Base-by-base conservation (phyloP, 108 stramenopile genomes). In the Nitzschia sp. region DNA sequence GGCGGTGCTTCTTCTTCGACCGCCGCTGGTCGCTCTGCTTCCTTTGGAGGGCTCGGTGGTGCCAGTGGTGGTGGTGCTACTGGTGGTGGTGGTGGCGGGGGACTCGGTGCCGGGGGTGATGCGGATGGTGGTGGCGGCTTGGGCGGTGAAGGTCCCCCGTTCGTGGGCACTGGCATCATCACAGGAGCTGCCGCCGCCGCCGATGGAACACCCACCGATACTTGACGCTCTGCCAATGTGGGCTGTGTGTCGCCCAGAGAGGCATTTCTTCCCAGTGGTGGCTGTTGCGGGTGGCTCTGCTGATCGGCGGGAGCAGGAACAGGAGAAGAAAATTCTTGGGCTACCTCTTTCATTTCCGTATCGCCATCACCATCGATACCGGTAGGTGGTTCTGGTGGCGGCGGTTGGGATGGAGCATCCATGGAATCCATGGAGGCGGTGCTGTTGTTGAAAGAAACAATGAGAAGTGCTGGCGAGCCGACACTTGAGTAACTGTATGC, bases 221-320 rank as follows among this genome's bases (percentile, higher is more conserved):
- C 29, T 31, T 69, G 68, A 2, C 68, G 55, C 29, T 34, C 19
- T 5, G 34, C 68, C 38, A 69, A 33, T 19, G 27, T 57, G 17
- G 35, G 45, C 38, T 53, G 68, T 26, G 29, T 28, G 21, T 69
- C 68, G 9, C 68, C 68, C 4, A 23, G 28, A 13, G 68, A 69
- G 6, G 57, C 68, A 69, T 58, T 38, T 46, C 68, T 28, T 58
- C 68, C 68, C 55, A 69, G 35, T 26, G 68, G 68, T 1, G 68
- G 57, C 2, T 58, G 30, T 21, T 23, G 26, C 0, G 53, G 22
- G 15, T 29, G 23, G 16, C 25, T 5, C 19, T 48, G 45, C 23
- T 61, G 38, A 23, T 19, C 23, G 2, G 60, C 1, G 1, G 36
- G 25, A 16, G 25, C 29, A 29, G 17, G 28, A 23, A 23, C 30